phyloP scores from a whole-genome alignment of 169 alveolate species.

The Plasmodium chabaudi region DNA sequence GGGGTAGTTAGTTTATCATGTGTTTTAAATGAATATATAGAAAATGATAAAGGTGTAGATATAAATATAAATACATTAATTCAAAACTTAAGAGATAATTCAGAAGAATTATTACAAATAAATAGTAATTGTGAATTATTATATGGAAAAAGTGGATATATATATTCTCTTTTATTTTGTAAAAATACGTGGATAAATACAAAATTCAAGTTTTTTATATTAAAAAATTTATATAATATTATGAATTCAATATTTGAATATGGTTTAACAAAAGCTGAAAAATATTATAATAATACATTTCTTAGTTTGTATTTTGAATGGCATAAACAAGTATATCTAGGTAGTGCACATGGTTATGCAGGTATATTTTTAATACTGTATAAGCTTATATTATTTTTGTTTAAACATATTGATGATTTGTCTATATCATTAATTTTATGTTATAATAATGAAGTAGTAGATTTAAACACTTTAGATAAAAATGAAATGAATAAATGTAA shows the following conservation, averaged over 20 bases:
- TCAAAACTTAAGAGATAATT: slow-evolving; percentile 18
- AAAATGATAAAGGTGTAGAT: slow-evolving; percentile 19
- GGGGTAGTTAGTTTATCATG: slow-evolving; percentile 48
- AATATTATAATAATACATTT: slow-evolving; percentile 12
- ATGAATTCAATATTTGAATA: slow-evolving; percentile 61
- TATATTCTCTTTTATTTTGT: slow-evolving; percentile 67
- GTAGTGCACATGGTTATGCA: slow-evolving; percentile 73
- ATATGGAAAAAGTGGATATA: slow-evolving; percentile 69
- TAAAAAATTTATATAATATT: slow-evolving; percentile 38
- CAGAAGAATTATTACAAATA: slow-evolving; percentile 12
- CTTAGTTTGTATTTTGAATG: slow-evolving; percentile 50
- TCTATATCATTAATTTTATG: slow-evolving; percentile 12
- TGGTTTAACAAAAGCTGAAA: slow-evolving; percentile 21
- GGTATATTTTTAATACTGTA: slow-evolving; percentile 49
- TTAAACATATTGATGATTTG: slow-evolving; percentile 19
- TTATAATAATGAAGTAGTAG: background rate
- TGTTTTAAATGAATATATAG: slow-evolving; percentile 47
- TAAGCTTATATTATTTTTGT: slow-evolving; percentile 36
- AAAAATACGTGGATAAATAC: slow-evolving; percentile 42
- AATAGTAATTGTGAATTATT: slow-evolving; percentile 67
- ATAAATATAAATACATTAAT: slow-evolving; percentile 24
- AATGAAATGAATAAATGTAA: background rate
- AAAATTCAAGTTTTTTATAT: slow-evolving; percentile 15
- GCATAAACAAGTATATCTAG: slow-evolving; percentile 60
- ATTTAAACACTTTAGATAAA: background rate